phyloP scores from a whole-genome alignment of 2,329 filamentous ascomycete genomes.

The Xylariales sp. region DNA sequence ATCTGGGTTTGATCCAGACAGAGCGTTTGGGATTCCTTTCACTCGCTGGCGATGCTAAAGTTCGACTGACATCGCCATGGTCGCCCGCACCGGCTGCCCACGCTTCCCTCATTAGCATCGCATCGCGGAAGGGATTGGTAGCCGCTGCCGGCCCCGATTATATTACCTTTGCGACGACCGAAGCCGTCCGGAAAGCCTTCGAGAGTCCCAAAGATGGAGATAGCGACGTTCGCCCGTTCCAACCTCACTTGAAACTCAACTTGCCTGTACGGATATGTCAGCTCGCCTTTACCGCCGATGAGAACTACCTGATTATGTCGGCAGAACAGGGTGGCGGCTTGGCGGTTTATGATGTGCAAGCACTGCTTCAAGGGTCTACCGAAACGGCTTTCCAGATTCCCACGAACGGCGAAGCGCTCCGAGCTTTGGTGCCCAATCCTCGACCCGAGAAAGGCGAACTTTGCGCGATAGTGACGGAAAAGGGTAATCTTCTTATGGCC shows the following conservation, averaged over 20 bases:
- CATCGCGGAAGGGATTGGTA: conserved; percentile 73
- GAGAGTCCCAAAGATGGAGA: conserved; percentile 53
- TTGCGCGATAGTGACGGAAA: conserved; percentile 74
- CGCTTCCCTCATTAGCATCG: conserved; percentile 79
- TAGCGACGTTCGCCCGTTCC: conserved; percentile 64
- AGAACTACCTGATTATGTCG: conserved; percentile 76
- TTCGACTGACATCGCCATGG: conserved; percentile 79
- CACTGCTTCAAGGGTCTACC: conserved; percentile 61
- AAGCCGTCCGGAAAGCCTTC: conserved; percentile 74
- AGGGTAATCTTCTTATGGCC: conserved; percentile 79
- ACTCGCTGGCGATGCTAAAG: conserved; percentile 73
- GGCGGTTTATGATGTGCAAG: conserved; percentile 74
- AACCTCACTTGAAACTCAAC: conserved; percentile 68
- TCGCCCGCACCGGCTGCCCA: conserved; percentile 69
- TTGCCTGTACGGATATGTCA: conserved; percentile 78
- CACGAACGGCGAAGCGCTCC: conserved; percentile 70
- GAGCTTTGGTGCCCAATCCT: conserved; percentile 77
- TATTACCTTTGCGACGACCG: conserved; percentile 72
- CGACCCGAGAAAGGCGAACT: conserved; percentile 66
- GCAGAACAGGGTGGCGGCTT: conserved; percentile 78
- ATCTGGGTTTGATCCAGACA: conserved; percentile 75
- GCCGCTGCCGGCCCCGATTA: conserved; percentile 83
- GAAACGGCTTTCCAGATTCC: conserved; percentile 69
- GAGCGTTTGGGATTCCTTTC: conserved; percentile 83
- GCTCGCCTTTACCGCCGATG: conserved; percentile 85